Evolutionary conservation across 2,329 filamentous ascomycete species (phyloP).

Genomic region (Pseudogymnoascus sp.): DNA sequence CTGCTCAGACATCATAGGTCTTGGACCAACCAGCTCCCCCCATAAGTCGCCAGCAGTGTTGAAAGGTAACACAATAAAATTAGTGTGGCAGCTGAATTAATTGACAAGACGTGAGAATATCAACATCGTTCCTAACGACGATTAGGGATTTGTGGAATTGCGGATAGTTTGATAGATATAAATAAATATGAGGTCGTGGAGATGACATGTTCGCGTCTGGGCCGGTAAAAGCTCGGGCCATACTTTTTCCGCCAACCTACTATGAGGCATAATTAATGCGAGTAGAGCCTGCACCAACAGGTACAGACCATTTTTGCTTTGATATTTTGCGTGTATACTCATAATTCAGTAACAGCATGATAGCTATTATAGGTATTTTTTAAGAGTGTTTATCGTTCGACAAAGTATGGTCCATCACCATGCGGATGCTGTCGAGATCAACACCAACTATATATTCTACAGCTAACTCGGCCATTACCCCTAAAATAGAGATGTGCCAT

Average conservation of each 20-base stretch:
- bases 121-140: background rate
- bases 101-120: background rate
- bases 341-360: background rate
- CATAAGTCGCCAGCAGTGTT: background rate
- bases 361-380: too few species aligned
- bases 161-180: background rate
- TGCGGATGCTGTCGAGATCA: background rate
- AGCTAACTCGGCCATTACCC: background rate
- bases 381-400: too few species aligned
- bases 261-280: too few species aligned
- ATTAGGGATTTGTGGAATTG: background rate
- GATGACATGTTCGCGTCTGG: background rate
- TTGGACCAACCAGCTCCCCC: background rate
- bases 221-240: slow-evolving; percentile 4
- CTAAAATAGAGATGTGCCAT: slow-evolving; percentile 2
- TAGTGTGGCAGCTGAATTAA: background rate
- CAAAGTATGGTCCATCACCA: too few species aligned
- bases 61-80: background rate
- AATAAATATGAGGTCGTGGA: background rate
- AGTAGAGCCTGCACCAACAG: background rate
- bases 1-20: background rate
- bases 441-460: background rate
- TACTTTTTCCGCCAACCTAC: background rate
- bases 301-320: background rate
- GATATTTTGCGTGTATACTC: too few species aligned